Evolutionary conservation across 2,329 filamentous ascomycete species (phyloP), one percentile per base, ranked within the genome.

Genomic region (Colletotrichum eremochloae): DNA sequence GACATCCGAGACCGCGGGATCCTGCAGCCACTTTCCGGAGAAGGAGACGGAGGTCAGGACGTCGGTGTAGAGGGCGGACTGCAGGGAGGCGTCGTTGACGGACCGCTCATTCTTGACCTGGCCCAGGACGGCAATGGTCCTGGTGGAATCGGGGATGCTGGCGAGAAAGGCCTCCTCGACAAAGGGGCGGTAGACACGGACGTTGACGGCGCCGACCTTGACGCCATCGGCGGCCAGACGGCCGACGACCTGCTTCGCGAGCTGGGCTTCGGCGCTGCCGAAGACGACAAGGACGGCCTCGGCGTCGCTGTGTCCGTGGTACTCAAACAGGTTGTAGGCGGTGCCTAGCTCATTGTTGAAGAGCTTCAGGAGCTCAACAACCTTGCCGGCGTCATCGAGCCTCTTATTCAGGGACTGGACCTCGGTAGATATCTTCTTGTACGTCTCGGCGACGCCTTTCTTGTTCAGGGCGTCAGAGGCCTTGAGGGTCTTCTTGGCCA

Each of bases 271-370:
- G 6, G 95, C 90, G 72, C 94, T 97, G 76, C 96, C 96, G 77
- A 99, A 98, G 56, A 94, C 93, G 40, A 98, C 95, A 44, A 98
- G 85, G 20, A 99, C 94, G 12, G 91, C 91, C 75, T 96, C 93
- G 5, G 96, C 90, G 55, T 90, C 86, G 61, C 89, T 86, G 80
- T 98, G 94, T 33, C 96, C 96, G 78, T 92, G 89, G 84, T 99
- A 99, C 84, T 99, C 96, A 77, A 98, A 99, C 8, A 94, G 90
- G 78, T 92, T 89, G 81, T 99, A 99, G 75, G 96, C 91, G 56
- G 96, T 98, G 71, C 96, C 96, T 33, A 99, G 91, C 85, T 98
- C 95, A 74, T 91, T 90, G 82, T 99, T 99, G 84, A 97, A 91
- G 40, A 92, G 88, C 75, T 90, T 88, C 62, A 97, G 85, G 8